Percentiles rank a stretch among this genome's conserved stretches.
phyloP scores from a whole-genome alignment of 2,329 filamentous ascomycete species.

The Colletotrichum graminicola region DNA sequence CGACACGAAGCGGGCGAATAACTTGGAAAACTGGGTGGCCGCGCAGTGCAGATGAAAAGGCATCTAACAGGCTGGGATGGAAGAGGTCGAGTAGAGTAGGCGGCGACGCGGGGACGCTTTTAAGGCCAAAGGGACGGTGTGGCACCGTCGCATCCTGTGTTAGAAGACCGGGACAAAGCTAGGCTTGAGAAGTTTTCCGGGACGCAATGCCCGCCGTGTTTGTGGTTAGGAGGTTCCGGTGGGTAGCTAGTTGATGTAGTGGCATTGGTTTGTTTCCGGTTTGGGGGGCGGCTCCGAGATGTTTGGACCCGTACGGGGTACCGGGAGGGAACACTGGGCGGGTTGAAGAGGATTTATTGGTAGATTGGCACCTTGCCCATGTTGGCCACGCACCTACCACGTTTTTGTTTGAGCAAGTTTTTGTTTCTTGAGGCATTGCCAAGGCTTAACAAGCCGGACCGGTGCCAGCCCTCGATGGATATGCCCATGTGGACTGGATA shows the following conservation, averaged over 20 bases:
- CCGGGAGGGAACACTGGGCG: background rate
- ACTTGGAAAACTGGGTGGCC: background rate
- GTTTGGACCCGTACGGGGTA: conserved; percentile 10
- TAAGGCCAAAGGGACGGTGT: conserved; percentile 12
- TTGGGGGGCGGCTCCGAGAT: conserved; percentile 26
- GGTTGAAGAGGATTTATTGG: background rate
- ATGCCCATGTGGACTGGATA: background rate
- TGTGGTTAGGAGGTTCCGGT: background rate
- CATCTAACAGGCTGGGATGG: background rate
- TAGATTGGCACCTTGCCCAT: background rate
- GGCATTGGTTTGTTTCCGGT: conserved; percentile 30
- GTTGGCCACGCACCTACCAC: conserved; percentile 2
- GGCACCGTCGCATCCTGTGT: conserved; percentile 18
- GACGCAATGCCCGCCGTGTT: background rate
- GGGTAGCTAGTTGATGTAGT: conserved; percentile 20
- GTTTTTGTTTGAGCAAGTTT: conserved; percentile 32
- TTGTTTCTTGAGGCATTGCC: conserved; percentile 18
- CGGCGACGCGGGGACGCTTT: conserved; percentile 17
- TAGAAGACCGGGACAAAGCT: conserved; percentile 23
- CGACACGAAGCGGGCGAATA: background rate
- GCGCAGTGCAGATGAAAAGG: background rate
- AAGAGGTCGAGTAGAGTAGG: background rate
- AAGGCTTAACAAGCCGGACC: conserved; percentile 2
- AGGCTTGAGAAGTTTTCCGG: conserved; percentile 27
- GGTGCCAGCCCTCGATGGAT: background rate